These are phyloP conservation scores for Lactarius pseudohatsudake DNA, from an alignment of 768 basidiomycete species.

Conservation along the genomic window DNA sequence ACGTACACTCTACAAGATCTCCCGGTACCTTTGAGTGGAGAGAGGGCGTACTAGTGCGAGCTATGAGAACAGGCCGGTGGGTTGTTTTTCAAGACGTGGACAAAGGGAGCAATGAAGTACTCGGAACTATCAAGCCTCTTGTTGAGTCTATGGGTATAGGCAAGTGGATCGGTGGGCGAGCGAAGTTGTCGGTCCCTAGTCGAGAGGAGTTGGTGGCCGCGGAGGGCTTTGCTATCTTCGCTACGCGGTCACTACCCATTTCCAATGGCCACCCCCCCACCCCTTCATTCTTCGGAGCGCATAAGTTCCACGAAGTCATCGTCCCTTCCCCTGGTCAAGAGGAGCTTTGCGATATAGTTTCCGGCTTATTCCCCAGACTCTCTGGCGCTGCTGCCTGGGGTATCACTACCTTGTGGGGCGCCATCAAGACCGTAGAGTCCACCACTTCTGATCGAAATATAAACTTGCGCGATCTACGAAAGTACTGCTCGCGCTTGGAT, in stretches of 20 bases:
- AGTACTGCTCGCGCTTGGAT: constrained; percentile 76
- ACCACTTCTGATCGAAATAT: constrained; percentile 56
- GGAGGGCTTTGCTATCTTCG: constrained; percentile 83
- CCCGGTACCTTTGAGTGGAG: constrained; percentile 95
- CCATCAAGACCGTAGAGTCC: constrained; percentile 51
- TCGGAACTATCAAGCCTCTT: constrained; percentile 83
- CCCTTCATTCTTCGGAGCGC: constrained; percentile 78
- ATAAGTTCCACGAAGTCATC: constrained; percentile 75
- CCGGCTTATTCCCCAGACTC: constrained; percentile 63
- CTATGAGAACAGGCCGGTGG: constrained; percentile 90
- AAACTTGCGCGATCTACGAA: constrained; percentile 79
- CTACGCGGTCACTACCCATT: constrained; percentile 69
- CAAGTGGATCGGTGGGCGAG: constrained; percentile 75
- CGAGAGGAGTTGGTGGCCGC: constrained; percentile 73
- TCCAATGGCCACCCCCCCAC: constrained; percentile 49
- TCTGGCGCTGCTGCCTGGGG: constrained; percentile 46
- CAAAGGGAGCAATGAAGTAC: constrained; percentile 83
- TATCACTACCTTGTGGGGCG: constrained; percentile 70
- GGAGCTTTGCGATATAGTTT: constrained; percentile 72
- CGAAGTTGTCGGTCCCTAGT: constrained; percentile 68
- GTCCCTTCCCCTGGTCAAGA: constrained; percentile 58
- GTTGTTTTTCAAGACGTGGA: constrained; percentile 92
- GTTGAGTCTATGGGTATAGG: constrained; percentile 67
- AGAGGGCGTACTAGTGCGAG: constrained; percentile 88
- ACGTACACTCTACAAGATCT: constrained; percentile 78